Percentiles rank a stretch among this genome's conserved stretches.
phyloP scores from a whole-genome alignment of 345 rosid genomes.

The Aurinia saxatilis region DNA sequence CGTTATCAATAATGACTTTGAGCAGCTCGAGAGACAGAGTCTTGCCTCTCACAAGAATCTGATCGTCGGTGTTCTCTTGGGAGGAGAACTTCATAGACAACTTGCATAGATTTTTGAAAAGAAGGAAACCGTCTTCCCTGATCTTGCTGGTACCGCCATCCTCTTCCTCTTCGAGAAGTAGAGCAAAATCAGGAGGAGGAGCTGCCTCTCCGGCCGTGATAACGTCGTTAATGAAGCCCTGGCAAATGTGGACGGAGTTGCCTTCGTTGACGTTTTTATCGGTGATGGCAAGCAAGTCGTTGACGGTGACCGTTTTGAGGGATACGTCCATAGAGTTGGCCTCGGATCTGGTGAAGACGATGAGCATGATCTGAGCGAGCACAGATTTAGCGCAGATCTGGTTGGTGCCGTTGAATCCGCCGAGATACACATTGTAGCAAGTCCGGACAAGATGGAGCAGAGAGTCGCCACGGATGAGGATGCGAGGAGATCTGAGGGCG shows the following conservation, averaged over 20 bases:
- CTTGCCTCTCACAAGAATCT: constrained; percentile 87
- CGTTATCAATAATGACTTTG: constrained; percentile 67
- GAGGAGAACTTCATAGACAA: constrained; percentile 92
- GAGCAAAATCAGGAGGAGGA: constrained; percentile 38
- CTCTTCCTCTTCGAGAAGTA: constrained; percentile 20
- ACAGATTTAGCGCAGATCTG: constrained; percentile 96
- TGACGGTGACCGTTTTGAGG: constrained; percentile 51
- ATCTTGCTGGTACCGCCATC: constrained; percentile 64
- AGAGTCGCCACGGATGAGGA: constrained; percentile 77
- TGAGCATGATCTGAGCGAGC: constrained; percentile 73
- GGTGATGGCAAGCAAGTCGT: constrained; percentile 66
- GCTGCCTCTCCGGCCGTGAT: constrained; percentile 57
- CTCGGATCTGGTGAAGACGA: constrained; percentile 69
- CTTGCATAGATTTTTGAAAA: constrained; percentile 81
- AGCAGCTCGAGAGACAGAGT: constrained; percentile 74
- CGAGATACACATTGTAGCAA: constrained; percentile 83
- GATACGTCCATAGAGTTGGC: constrained; percentile 52
- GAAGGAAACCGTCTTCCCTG: constrained; percentile 79
- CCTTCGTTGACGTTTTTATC: constrained; percentile 93
- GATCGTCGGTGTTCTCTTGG: constrained; percentile 87
- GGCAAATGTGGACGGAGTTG: constrained; percentile 63
- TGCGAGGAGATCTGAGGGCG: constrained; percentile 62
- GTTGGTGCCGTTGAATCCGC: constrained; percentile 74
- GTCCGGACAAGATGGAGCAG: constrained; percentile 69
- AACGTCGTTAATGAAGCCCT: constrained; percentile 68